These are phyloP conservation scores for Leishmania gerbilli DNA, from an alignment of 208 protist genomes.

Conservation along the genomic window DNA sequence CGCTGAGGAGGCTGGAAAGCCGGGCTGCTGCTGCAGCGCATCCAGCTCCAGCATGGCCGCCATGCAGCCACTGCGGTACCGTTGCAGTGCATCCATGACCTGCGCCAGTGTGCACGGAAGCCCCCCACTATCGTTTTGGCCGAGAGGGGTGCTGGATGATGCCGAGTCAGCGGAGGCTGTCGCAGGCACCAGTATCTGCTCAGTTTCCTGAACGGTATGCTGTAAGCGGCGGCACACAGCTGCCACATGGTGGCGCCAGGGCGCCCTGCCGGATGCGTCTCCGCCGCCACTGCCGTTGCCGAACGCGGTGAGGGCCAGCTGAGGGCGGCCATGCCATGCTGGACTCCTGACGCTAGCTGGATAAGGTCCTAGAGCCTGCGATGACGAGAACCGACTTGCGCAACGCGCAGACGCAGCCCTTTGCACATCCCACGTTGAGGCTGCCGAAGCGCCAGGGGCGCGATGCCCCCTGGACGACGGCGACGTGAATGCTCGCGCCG, in stretches of 20 bases:
- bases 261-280: background rate
- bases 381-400: background rate
- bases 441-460: background rate
- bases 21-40: background rate
- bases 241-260: conserved; percentile 8
- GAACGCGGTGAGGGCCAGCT: background rate
- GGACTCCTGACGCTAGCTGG: background rate
- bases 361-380: background rate
- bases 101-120: conserved; percentile 6
- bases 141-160: background rate
- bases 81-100: conserved; percentile 22
- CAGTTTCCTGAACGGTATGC: conserved; percentile 19
- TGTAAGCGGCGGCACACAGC: conserved; percentile 26
- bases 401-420: conserved; percentile 1
- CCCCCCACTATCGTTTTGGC: background rate
- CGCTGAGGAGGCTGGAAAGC: background rate
- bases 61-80: conserved; percentile 31
- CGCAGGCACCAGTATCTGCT: conserved; percentile 18
- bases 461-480: background rate
- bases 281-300: background rate
- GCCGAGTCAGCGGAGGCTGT: background rate
- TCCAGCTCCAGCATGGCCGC: conserved; percentile 24
- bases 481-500: background rate
- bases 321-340: background rate
- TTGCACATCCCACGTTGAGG: background rate